Conservation (phyloP, 2,329 filamentous ascomycete genomes). For the Rutstroemia sydowiana region DNA sequence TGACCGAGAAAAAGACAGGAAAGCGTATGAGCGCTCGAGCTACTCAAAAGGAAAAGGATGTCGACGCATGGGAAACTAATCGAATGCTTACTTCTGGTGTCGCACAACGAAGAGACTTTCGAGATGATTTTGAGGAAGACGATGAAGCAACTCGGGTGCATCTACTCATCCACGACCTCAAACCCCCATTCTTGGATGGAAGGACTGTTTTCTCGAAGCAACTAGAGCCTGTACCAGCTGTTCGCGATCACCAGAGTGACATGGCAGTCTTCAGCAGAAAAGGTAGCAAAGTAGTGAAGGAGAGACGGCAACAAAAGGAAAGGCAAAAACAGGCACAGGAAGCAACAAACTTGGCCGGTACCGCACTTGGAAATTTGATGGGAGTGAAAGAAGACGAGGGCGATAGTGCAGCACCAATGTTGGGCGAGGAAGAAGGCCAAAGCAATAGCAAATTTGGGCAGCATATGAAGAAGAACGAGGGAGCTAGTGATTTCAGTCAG, state of each 20-base stretch:
- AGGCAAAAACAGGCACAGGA: conserved; percentile 91
- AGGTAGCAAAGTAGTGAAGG: conserved; percentile 86
- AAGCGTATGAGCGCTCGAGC: conserved; percentile 63
- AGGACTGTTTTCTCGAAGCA: conserved; percentile 97
- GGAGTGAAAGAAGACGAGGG: conserved; percentile 89
- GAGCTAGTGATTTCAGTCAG: conserved; percentile 85
- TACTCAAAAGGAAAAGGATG: conserved; percentile 84
- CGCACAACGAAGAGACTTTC: conserved; percentile 78
- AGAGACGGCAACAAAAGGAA: conserved; percentile 85
- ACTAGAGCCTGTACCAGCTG: conserved; percentile 85
- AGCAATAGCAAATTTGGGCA: conserved; percentile 75
- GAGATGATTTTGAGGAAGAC: conserved; percentile 79
- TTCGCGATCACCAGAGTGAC: conserved; percentile 90
- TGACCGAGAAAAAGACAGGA: conserved; percentile 76
- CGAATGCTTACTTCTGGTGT: conserved; percentile 96
- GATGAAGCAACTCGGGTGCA: conserved; percentile 86
- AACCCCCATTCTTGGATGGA: conserved; percentile 90
- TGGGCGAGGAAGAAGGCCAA: conserved; percentile 61
- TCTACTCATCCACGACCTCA: conserved; percentile 84
- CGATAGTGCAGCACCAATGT: conserved; percentile 76
- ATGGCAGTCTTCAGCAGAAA: conserved; percentile 98
- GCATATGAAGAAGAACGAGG: conserved; percentile 80
- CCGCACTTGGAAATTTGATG: conserved; percentile 88
- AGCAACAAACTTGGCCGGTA: conserved; percentile 87
- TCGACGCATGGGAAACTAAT: conserved; percentile 98